These are phyloP conservation scores for Cladosporium sp. DNA, from an alignment of 2,329 filamentous ascomycete genomes.

Conservation along the genomic window DNA sequence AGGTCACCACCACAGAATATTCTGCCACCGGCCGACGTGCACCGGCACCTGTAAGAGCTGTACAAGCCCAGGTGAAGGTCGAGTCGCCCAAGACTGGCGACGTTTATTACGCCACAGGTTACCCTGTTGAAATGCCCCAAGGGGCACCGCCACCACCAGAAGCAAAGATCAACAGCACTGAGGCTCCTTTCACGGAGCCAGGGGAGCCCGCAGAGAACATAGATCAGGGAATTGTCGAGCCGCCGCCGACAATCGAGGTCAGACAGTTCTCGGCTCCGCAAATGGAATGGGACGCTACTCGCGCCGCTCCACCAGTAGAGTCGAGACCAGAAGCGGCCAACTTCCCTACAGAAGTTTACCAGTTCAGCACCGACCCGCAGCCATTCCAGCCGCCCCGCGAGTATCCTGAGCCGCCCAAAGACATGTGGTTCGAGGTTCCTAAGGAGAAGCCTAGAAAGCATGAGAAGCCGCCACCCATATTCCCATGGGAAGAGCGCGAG, in stretches of 20 bases:
- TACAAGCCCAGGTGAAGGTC: slow-evolving; percentile 7
- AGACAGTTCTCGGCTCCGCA: slow-evolving; percentile 52
- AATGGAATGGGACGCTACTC: slow-evolving; percentile 57
- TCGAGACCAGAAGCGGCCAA: slow-evolving; percentile 81
- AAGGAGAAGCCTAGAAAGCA: slow-evolving; percentile 49
- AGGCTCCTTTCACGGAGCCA: slow-evolving; percentile 39
- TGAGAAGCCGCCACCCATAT: slow-evolving; percentile 62
- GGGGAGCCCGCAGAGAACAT: slow-evolving; percentile 39
- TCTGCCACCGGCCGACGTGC: slow-evolving; percentile 13
- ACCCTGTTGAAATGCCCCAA: slow-evolving; percentile 19
- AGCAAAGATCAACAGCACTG: slow-evolving; percentile 31
- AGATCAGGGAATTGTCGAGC: slow-evolving; percentile 37
- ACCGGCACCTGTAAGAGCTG: slow-evolving; percentile 9
- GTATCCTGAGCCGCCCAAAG: slow-evolving; percentile 76
- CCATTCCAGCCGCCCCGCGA: slow-evolving; percentile 70
- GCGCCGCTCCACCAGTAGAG: slow-evolving; percentile 52
- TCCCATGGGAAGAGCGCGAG: slow-evolving; percentile 79
- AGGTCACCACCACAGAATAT: slow-evolving; percentile 29
- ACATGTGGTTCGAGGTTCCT: slow-evolving; percentile 86
- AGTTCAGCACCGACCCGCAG: slow-evolving; percentile 69
- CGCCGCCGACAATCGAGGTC: slow-evolving; percentile 41
- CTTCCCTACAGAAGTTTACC: slow-evolving; percentile 71
- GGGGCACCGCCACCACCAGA: slow-evolving; percentile 23
- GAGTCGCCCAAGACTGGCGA: background rate
- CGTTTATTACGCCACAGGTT: slow-evolving; percentile 20